Evolutionary conservation across 2,329 filamentous ascomycete genomes (phyloP).

Genomic region (Cytospora piceae): DNA sequence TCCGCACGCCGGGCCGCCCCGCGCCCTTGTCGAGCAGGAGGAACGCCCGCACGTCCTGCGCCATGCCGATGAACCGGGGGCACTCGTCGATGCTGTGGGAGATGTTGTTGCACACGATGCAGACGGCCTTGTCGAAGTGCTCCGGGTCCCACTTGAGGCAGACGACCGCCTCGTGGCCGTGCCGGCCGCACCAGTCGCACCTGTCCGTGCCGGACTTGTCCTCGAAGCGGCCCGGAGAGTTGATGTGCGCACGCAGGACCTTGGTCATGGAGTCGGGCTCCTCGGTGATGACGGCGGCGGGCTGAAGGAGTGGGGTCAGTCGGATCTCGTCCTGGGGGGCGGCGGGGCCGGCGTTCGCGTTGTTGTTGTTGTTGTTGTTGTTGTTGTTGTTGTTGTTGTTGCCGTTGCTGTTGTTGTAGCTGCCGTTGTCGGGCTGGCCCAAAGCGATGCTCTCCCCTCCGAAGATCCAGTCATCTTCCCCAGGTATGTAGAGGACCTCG

Average conservation of each 20-base stretch:
- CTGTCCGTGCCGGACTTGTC: constrained; percentile 14
- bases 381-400: background rate
- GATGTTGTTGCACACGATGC: constrained; percentile 18
- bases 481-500: constrained; percentile 1
- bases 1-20: constrained; percentile 18
- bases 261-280: background rate
- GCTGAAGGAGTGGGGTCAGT: background rate
- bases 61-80: background rate
- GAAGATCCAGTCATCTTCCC: background rate
- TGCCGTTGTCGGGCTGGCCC: background rate
- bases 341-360: background rate
- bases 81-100: constrained; percentile 20
- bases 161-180: constrained; percentile 16
- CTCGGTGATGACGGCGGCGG: no score
- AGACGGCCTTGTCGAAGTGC: constrained; percentile 22
- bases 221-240: constrained; percentile 2
- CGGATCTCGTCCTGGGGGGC: background rate
- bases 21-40: constrained; percentile 16
- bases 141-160: constrained; percentile 19
- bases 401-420: background rate
- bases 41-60: background rate
- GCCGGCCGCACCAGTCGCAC: constrained; percentile 20
- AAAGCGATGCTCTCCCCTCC: background rate
- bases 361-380: background rate
- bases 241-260: background rate